phyloP scores from a whole-genome alignment of 2,329 filamentous ascomycete genomes.

The Arachnomyces sp. region DNA sequence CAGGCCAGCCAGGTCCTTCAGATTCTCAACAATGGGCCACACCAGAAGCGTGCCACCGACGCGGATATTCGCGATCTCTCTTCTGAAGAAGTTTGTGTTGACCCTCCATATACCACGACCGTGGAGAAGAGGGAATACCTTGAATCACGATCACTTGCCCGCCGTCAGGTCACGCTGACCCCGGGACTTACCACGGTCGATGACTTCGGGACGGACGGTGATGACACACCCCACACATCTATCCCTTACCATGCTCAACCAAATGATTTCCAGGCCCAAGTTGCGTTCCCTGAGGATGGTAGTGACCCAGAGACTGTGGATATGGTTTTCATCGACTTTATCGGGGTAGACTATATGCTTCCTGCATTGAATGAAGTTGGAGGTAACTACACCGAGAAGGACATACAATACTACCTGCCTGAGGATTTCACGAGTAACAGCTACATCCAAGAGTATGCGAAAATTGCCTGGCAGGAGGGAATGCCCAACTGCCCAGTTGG shows the following conservation, averaged over 20 bases:
- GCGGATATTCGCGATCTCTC: slow-evolving; percentile 7
- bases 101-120: slow-evolving; percentile 14
- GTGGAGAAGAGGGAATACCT: slow-evolving; percentile 4
- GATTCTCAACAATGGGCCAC: slow-evolving; percentile 20
- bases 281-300: slow-evolving; percentile 18
- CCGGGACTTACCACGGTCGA: slow-evolving; percentile 25
- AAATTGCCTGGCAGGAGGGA: slow-evolving; percentile 15
- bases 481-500: slow-evolving; percentile 9
- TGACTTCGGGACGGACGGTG: slow-evolving; percentile 27
- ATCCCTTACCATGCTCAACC: slow-evolving; percentile 19
- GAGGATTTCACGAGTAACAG: slow-evolving; percentile 21
- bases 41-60: slow-evolving; percentile 19
- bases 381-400: slow-evolving; percentile 20
- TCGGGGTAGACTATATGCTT: slow-evolving; percentile 15
- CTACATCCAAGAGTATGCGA: slow-evolving; percentile 27
- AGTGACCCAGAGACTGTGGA: slow-evolving; percentile 17
- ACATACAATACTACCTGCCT: slow-evolving; percentile 24
- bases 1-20: slow-evolving; percentile 21
- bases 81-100: slow-evolving; percentile 11
- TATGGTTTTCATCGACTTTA: slow-evolving; percentile 19
- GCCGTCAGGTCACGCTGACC: slow-evolving; percentile 18
- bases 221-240: slow-evolving; percentile 23
- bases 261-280: slow-evolving; percentile 27
- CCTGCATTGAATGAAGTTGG: slow-evolving; percentile 18
- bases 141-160: slow-evolving; percentile 14